A percentile compares a stretch with the other conserved stretches of the same genome.
Evolutionary conservation across 2,329 filamentous ascomycete genomes (phyloP).

Genomic region (Fusarium chlamydosporum): DNA sequence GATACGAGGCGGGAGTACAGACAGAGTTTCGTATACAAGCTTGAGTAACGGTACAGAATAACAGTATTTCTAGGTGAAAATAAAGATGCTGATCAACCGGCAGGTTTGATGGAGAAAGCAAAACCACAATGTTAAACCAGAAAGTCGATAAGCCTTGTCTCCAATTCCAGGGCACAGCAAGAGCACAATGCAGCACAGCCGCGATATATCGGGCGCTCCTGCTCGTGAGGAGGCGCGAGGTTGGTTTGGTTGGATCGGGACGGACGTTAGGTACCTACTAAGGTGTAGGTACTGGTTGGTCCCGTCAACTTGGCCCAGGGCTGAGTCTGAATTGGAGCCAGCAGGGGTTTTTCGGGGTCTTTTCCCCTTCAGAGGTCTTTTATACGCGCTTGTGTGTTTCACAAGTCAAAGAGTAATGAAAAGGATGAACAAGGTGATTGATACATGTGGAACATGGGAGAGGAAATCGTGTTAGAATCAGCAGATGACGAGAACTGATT

Average conservation of each 20-base stretch:
- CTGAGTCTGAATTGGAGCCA: constrained; percentile 40
- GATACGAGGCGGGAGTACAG: constrained; percentile 29
- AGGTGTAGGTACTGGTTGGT: constrained; percentile 6
- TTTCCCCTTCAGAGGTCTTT: constrained; percentile 8
- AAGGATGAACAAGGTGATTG: constrained; percentile 12
- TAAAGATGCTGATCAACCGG: constrained; percentile 14
- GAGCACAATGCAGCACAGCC: constrained; percentile 30
- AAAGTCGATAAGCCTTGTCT: constrained; percentile 33
- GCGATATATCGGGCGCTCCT: constrained; percentile 41
- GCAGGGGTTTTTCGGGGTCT: constrained; percentile 41
- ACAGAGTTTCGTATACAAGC: constrained; percentile 18
- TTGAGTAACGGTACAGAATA: constrained; percentile 9
- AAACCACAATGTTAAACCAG: constrained; percentile 16
- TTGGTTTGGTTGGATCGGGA: constrained; percentile 41
- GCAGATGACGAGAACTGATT: constrained; percentile 6
- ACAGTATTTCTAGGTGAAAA: constrained; percentile 3
- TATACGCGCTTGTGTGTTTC: constrained; percentile 37
- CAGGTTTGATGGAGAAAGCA: constrained; percentile 15
- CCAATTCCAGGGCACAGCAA: constrained; percentile 33
- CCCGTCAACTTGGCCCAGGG: constrained; percentile 38
- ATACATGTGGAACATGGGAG: constrained; percentile 9
- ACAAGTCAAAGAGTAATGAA: constrained; percentile 13
- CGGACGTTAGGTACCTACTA: neutral
- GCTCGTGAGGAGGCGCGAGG: constrained; percentile 42
- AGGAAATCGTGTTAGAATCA: constrained; percentile 3